Percentiles rank a stretch among this genome's conserved stretches.
Evolutionary conservation across 371 early-diverging fungal species (phyloP).

Genomic region (Gilbertella persicaria): DNA sequence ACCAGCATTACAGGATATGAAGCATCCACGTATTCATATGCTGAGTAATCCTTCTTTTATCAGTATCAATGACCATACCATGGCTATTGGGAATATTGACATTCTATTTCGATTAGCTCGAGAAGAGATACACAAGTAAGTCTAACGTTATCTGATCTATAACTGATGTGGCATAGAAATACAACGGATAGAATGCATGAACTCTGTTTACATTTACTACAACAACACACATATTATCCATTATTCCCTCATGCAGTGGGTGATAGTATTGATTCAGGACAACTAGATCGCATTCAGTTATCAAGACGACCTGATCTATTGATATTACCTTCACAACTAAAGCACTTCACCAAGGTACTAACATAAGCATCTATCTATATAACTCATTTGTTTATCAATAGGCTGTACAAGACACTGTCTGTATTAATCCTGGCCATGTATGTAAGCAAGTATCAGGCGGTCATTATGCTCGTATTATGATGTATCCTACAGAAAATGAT

Average conservation of each 20-base stretch:
- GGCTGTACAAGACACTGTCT: constrained; percentile 64
- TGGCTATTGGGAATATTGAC: constrained; percentile 77
- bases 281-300: constrained; percentile 49
- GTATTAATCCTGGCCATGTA: constrained; percentile 82
- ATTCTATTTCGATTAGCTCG: constrained; percentile 63
- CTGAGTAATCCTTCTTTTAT: constrained; percentile 86
- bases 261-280: constrained; percentile 60
- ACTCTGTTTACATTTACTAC: constrained; percentile 68
- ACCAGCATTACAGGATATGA: constrained; percentile 60
- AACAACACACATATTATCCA: constrained; percentile 85
- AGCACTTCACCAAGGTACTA: constrained; percentile 64
- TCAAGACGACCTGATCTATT: constrained; percentile 77
- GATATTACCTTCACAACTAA: constrained; percentile 72
- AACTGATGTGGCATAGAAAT: neutral
- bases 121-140: constrained; percentile 64
- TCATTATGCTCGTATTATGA: constrained; percentile 71
- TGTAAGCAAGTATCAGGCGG: constrained; percentile 69
- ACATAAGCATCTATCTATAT: too few species aligned
- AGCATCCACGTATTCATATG: constrained; percentile 41
- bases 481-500: constrained; percentile 53
- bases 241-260: constrained; percentile 68
- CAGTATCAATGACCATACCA: constrained; percentile 73
- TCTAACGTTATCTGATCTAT: too few species aligned
- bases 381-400: neutral
- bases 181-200: constrained; percentile 65